These are phyloP conservation scores for Penicillium waksmanii DNA, from an alignment of 495 filamentous ascomycete species.

Conservation along the genomic window DNA sequence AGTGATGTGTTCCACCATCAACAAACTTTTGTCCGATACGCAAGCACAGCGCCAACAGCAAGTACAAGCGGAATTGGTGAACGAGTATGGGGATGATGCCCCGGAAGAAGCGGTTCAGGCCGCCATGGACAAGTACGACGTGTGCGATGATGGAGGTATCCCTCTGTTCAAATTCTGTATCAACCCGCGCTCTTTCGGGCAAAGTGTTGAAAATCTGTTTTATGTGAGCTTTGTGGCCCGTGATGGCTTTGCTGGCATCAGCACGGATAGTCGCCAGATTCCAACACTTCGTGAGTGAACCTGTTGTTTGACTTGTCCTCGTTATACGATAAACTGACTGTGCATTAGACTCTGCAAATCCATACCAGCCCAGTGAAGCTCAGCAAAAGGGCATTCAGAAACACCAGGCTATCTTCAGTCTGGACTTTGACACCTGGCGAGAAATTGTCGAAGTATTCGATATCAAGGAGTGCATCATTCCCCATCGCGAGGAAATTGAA, in stretches of 20 bases:
- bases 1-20: constrained; percentile 66
- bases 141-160: constrained; percentile 67
- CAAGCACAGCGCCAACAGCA: constrained; percentile 40
- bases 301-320: constrained; percentile 9
- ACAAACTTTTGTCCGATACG: constrained; percentile 42
- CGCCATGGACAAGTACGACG: constrained; percentile 56
- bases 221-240: constrained; percentile 93
- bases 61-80: constrained; percentile 32
- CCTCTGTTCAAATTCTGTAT: constrained; percentile 82
- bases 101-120: constrained; percentile 38
- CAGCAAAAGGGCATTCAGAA: constrained; percentile 58
- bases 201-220: constrained; percentile 97
- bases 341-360: constrained; percentile 40
- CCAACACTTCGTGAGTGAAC: constrained; percentile 71
- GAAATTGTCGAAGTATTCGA: constrained; percentile 72
- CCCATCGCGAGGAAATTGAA: constrained; percentile 69
- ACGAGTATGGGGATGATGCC: constrained; percentile 28
- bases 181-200: constrained; percentile 88
- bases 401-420: constrained; percentile 81
- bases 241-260: constrained; percentile 75
- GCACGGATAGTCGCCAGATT: constrained; percentile 63
- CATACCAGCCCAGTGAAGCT: constrained; percentile 47
- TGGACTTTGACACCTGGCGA: constrained; percentile 83
- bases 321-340: constrained; percentile 27
- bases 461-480: constrained; percentile 79